These are phyloP conservation scores for Stemphylium vesicarium DNA, from an alignment of 2,329 filamentous ascomycete species.

Conservation along the genomic window DNA sequence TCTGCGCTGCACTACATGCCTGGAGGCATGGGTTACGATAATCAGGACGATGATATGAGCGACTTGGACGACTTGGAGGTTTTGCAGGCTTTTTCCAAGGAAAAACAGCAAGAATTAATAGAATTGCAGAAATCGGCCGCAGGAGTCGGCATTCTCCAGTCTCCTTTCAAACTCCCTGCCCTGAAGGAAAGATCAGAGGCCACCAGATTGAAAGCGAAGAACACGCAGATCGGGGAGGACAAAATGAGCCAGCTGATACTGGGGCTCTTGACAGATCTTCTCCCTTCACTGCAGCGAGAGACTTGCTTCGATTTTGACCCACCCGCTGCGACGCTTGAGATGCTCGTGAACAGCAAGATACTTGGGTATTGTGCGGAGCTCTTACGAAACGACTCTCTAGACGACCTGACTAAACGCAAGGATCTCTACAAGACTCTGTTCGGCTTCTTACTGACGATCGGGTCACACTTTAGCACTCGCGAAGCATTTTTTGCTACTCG, in stretches of 20 bases:
- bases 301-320: conserved; percentile 40
- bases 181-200: background rate
- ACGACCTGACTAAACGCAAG: conserved; percentile 43
- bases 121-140: background rate
- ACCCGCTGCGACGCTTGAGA: conserved; percentile 34
- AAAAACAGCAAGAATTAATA: background rate
- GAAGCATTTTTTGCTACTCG: conserved; percentile 45
- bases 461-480: conserved; percentile 32
- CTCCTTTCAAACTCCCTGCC: background rate
- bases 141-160: background rate
- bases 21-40: conserved; percentile 21
- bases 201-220: conserved; percentile 15
- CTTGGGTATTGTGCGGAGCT: conserved; percentile 49
- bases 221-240: conserved; percentile 17
- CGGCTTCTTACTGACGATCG: conserved; percentile 49
- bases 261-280: conserved; percentile 29
- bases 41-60: background rate
- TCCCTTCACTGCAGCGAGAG: conserved; percentile 28
- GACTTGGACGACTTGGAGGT: background rate
- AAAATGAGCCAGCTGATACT: conserved; percentile 19
- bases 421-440: conserved; percentile 50
- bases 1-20: conserved; percentile 5
- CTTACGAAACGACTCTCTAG: conserved; percentile 51
- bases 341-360: conserved; percentile 48
- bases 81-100: background rate